These are phyloP conservation scores for Primulina tabacum DNA, from an alignment of 257 asterid species.

Conservation along the genomic window DNA sequence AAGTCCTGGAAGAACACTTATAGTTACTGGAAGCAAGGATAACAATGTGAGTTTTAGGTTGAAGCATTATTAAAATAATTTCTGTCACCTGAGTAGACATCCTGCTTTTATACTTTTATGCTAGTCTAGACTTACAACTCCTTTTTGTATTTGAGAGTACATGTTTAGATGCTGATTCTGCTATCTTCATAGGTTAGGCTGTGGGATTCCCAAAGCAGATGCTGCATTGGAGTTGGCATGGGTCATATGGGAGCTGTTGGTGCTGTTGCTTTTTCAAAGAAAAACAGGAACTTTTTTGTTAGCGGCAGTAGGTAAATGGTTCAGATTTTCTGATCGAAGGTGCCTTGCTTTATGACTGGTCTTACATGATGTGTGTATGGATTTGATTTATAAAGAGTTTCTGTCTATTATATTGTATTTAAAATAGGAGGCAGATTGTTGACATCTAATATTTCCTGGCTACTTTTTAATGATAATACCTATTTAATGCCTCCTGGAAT, in stretches of 20 bases:
- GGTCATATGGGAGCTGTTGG: conserved; percentile 93
- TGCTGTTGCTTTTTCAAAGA: conserved; percentile 82
- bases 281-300: conserved; percentile 61
- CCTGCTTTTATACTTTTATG: conserved; percentile 6
- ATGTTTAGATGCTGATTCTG: conserved; percentile 23
- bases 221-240: conserved; percentile 79
- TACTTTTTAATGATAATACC: neutral
- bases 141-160: neutral
- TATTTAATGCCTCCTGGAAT: neutral
- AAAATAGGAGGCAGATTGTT: conserved; percentile 10
- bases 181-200: conserved; percentile 69
- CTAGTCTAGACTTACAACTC: neutral
- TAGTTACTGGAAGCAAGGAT: conserved; percentile 95
- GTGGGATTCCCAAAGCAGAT: conserved; percentile 70
- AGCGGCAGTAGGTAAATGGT: conserved; percentile 89
- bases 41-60: conserved; percentile 54
- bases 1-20: conserved; percentile 60
- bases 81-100: conserved; percentile 14
- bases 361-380: neutral
- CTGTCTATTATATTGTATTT: neutral
- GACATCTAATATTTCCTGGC: conserved; percentile 1
- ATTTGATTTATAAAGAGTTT: neutral
- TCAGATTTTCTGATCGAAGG: neutral
- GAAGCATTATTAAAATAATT: conserved; percentile 9
- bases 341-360: neutral